Percentiles rank a stretch among this genome's conserved stretches.
phyloP scores from a whole-genome alignment of 805 yeast genomes.

The Priceomyces fermenticarens region DNA sequence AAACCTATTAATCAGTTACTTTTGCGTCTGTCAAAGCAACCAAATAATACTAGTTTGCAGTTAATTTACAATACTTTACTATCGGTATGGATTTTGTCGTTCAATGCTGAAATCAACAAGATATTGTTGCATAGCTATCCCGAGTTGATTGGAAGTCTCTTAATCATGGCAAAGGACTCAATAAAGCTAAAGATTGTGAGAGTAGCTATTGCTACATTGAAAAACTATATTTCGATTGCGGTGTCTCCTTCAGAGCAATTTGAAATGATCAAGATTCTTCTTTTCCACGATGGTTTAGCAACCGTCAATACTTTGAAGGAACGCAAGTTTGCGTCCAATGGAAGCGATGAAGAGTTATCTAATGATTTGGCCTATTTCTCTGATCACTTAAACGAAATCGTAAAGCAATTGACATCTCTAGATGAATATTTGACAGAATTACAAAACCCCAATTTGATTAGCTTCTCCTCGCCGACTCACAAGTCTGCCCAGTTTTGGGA shows the following conservation, averaged over 20 bases:
- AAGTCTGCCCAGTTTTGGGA: slow-evolving; percentile 86
- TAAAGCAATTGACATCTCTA: slow-evolving; percentile 74
- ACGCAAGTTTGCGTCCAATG: slow-evolving; percentile 75
- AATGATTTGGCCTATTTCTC: slow-evolving; percentile 61
- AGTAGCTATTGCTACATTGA: slow-evolving; percentile 70
- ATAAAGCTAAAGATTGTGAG: slow-evolving; percentile 91
- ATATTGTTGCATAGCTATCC: slow-evolving; percentile 51
- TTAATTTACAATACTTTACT: slow-evolving; percentile 78
- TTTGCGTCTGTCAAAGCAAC: slow-evolving; percentile 27
- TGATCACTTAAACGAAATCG: slow-evolving; percentile 65
- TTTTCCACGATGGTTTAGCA: slow-evolving; percentile 73
- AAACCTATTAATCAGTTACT: slow-evolving; percentile 29
- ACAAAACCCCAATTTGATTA: slow-evolving; percentile 68
- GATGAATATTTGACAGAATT: slow-evolving; percentile 90
- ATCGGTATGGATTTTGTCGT: slow-evolving; percentile 81
- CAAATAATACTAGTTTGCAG: slow-evolving; percentile 59
- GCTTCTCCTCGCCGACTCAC: slow-evolving; percentile 86
- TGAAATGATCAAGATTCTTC: slow-evolving; percentile 60
- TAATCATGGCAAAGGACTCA: slow-evolving; percentile 66
- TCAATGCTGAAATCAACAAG: slow-evolving; percentile 52
- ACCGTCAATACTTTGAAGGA: slow-evolving; percentile 68
- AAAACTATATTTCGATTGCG: slow-evolving; percentile 50
- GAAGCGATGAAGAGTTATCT: slow-evolving; percentile 78
- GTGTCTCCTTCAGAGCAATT: slow-evolving; percentile 31
- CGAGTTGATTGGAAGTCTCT: slow-evolving; percentile 51